Evolutionary conservation across 345 rosid species (phyloP).

Genomic region (Crucihimalaya himalaica): DNA sequence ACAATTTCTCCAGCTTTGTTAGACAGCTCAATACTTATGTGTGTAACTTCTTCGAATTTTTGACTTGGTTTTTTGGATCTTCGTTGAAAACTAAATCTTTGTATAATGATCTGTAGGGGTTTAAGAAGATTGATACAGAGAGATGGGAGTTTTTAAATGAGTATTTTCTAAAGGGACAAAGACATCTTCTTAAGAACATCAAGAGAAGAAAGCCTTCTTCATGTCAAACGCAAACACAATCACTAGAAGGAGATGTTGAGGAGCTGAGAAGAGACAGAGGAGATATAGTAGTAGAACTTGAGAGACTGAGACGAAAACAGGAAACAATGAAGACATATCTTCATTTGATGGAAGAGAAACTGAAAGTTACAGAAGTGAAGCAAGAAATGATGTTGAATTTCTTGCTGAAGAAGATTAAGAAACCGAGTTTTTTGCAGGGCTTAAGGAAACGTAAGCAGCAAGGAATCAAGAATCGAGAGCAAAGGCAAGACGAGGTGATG

Average conservation of each 20-base stretch:
- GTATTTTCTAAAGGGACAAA: slow-evolving; percentile 65
- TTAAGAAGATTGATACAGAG: slow-evolving; percentile 86
- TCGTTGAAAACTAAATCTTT: too few relatives aligned
- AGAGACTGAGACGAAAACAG: slow-evolving; percentile 60
- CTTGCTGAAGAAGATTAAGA: slow-evolving; percentile 60
- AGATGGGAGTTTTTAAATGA: slow-evolving; percentile 84
- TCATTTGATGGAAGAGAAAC: slow-evolving; percentile 55
- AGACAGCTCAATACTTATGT: slow-evolving; percentile 79
- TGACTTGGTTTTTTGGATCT: neutral
- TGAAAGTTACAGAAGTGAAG: slow-evolving; percentile 49
- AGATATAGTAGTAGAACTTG: slow-evolving; percentile 51
- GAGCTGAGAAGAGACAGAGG: slow-evolving; percentile 54
- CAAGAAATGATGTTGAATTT: slow-evolving; percentile 63
- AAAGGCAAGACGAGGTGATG: slow-evolving; percentile 8
- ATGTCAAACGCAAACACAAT: slow-evolving; percentile 29
- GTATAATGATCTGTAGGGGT: slow-evolving; percentile 57
- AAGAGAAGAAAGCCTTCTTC: slow-evolving; percentile 50
- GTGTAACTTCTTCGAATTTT: slow-evolving; percentile 17
- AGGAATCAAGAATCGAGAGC: slow-evolving; percentile 41
- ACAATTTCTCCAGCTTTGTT: slow-evolving; percentile 70
- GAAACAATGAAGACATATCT: slow-evolving; percentile 50
- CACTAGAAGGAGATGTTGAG: slow-evolving; percentile 50
- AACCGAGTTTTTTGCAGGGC: slow-evolving; percentile 50
- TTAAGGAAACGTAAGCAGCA: slow-evolving; percentile 51
- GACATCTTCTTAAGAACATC: slow-evolving; percentile 58